Conservation (phyloP, 306 rosid species). For the Lathyrus tuberosus region DNA sequence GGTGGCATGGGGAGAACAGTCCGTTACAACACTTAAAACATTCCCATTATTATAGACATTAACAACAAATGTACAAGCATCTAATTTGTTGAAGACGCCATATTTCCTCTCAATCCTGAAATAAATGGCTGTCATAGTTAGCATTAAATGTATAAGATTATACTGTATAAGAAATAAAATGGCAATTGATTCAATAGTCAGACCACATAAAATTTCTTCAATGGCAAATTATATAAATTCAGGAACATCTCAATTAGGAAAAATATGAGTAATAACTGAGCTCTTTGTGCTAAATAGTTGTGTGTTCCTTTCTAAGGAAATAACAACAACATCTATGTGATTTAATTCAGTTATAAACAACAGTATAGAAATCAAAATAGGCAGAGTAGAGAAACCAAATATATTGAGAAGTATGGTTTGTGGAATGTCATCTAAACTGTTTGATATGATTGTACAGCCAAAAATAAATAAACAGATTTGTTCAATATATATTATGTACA, state of each 20-base stretch:
- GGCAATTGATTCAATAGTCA: slow-evolving; percentile 34
- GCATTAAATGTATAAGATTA: slow-evolving; percentile 26
- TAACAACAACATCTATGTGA: slow-evolving; percentile 1
- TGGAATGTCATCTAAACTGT: slow-evolving; percentile 1
- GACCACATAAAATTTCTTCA: slow-evolving; percentile 32
- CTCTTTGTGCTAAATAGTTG: slow-evolving; percentile 7
- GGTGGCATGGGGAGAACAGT: slow-evolving; percentile 92
- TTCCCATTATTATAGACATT: slow-evolving; percentile 89
- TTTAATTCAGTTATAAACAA: slow-evolving; percentile 6
- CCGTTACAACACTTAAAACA: slow-evolving; percentile 85
- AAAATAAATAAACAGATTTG: not conserved
- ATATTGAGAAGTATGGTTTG: slow-evolving; percentile 4
- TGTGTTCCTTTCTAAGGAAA: slow-evolving; percentile 21
- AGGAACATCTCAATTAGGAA: slow-evolving; percentile 32
- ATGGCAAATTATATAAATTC: slow-evolving; percentile 10
- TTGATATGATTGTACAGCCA: slow-evolving; percentile 3
- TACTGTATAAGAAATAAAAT: not conserved
- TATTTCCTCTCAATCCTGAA: slow-evolving; percentile 79
- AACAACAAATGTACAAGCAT: slow-evolving; percentile 86
- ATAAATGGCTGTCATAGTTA: slow-evolving; percentile 29
- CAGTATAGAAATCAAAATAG: not conserved
- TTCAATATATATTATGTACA: slow-evolving; percentile 2
- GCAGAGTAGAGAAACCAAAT: slow-evolving; percentile 23
- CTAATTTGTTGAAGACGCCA: slow-evolving; percentile 91
- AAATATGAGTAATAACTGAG: slow-evolving; percentile 27